Evolutionary conservation across 139 green algal species (phyloP), one percentile per base, ranked within the genome.

Genomic region (Picochlorum sp.): DNA sequence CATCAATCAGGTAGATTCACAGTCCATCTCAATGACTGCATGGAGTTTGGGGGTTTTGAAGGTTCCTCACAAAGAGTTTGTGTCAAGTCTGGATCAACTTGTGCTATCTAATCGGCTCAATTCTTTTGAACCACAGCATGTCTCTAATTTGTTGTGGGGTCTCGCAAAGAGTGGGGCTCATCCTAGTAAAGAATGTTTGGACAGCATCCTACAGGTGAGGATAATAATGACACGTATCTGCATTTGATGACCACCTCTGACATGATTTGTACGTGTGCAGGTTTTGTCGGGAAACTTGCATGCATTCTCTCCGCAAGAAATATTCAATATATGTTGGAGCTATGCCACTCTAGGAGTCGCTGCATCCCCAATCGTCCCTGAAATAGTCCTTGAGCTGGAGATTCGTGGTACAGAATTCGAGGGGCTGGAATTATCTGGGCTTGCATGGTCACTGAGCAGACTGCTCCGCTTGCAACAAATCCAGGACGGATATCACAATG

Each of bases 131-230:
- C 23, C 60, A 15, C 72, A 78, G 60, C 45, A 78, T 38, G 11
- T 78, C 20, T 20, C 67, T 9, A 76, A 76, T 49, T 50, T 76
- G 41, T 38, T 65, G 28, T 78, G 72, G 72, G 72, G 67, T 28
- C 21, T 76, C 21, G 49, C 26, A 49, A 50, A 58, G n/a, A 16
- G 31, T 26, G 72, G 68, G 23, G 59, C 65, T 20, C 7, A 20
- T 28, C 67, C 72, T 20, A 13, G 38, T 3, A 4, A 38, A 21
- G 9, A 37, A 10, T 71, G 75, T 57, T 38, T 75, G 34, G n/a
- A 59, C 3, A 13, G 45, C 4, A 13, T 65, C 9, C 18, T 21
- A 7, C 16, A 9, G 47, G 47, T 54, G 15, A 26, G 47, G 1
- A 54, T 21, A 21, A n/a, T 6, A 52, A 20, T 13, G n/a, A n/a